Percentiles rank a stretch among this genome's conserved stretches.
These are phyloP conservation scores for Trichoderma sp. DNA, from an alignment of 2,329 filamentous ascomycete genomes.

Conservation along the genomic window DNA sequence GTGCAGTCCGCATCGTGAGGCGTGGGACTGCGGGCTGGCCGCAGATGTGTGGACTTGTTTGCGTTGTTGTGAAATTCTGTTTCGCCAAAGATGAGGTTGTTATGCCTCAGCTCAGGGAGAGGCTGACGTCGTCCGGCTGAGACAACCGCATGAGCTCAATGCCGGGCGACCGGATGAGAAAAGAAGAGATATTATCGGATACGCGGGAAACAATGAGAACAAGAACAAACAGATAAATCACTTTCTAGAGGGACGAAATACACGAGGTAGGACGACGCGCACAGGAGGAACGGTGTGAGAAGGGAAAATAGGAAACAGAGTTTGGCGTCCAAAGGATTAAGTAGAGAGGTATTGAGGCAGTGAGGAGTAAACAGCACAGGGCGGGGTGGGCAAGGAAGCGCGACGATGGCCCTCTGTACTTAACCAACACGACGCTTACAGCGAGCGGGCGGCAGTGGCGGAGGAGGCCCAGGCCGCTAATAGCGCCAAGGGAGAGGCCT, in stretches of 20 bases:
- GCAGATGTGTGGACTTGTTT: constrained; percentile 21
- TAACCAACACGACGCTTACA: background rate
- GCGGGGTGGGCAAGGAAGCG: constrained; percentile 11
- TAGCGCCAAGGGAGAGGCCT: constrained; percentile 20
- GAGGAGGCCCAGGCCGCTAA: constrained; percentile 19
- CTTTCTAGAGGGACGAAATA: constrained; percentile 10
- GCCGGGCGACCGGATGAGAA: background rate
- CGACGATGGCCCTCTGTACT: background rate
- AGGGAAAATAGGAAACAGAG: constrained; percentile 4
- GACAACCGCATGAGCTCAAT: constrained; percentile 29
- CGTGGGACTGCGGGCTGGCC: constrained; percentile 1
- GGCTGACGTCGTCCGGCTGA: constrained; percentile 27
- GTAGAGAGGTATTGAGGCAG: background rate
- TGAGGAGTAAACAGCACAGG: constrained; percentile 19
- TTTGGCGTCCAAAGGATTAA: constrained; percentile 5
- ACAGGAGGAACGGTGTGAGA: background rate
- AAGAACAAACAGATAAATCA: constrained; percentile 3
- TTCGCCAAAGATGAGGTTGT: background rate
- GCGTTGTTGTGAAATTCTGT: background rate
- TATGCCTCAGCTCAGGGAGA: constrained; percentile 29
- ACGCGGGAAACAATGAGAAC: background rate
- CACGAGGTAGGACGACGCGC: constrained; percentile 19
- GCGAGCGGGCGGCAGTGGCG: constrained; percentile 11
- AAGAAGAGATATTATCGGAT: constrained; percentile 1
- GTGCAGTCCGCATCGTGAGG: constrained; percentile 57